Evolutionary conservation across 2,329 filamentous ascomycete species (phyloP).

Genomic region (Fusarium algeriense): DNA sequence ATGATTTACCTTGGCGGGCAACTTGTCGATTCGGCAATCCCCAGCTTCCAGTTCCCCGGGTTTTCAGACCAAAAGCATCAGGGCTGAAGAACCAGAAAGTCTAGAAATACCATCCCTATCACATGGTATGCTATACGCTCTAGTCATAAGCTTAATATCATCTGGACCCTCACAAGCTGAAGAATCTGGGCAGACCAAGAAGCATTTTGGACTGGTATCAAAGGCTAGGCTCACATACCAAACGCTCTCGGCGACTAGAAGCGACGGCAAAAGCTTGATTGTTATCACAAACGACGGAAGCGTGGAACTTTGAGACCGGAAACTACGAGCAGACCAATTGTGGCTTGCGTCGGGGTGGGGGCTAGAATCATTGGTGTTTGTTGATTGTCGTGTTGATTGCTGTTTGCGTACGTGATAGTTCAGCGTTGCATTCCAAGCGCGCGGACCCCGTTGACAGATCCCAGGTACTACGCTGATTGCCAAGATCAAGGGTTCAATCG

Average conservation of each 20-base stretch:
- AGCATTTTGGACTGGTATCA: not conserved
- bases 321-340: not conserved
- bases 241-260: not conserved
- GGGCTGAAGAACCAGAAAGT: not conserved
- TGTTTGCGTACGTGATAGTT: not conserved
- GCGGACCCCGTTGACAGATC: not conserved
- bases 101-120: not conserved
- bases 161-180: not conserved
- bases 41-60: not conserved
- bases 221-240: not conserved
- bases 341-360: not conserved
- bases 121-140: not conserved
- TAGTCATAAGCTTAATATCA: not conserved
- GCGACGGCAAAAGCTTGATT: not conserved
- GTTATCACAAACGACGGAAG: not conserved
- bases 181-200: not conserved
- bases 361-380: not conserved
- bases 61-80: not conserved
- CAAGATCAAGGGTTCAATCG: not conserved
- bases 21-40: not conserved
- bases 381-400: not conserved
- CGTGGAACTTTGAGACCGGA: not conserved
- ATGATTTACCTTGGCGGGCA: not conserved
- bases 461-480: not conserved
- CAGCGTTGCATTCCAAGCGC: conserved; percentile 2